phyloP scores from a whole-genome alignment of 1,284 basidiomycete genomes.

The Grifola frondosa region DNA sequence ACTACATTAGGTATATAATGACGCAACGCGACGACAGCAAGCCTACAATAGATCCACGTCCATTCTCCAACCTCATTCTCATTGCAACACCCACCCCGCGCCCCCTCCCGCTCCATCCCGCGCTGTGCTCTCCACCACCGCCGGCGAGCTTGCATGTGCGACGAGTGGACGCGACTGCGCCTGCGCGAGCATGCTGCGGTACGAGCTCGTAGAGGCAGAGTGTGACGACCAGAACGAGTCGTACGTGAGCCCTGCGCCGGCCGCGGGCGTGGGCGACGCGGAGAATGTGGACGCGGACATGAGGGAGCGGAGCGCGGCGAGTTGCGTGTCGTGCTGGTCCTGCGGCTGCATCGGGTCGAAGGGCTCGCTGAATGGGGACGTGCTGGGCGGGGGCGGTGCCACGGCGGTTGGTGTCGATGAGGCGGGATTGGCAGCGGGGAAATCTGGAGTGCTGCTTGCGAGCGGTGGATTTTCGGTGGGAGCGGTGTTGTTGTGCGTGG shows the following conservation, averaged over 20 bases:
- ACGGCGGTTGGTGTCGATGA: constrained; percentile 11
- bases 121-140: too few species aligned
- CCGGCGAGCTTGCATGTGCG: constrained; percentile 13
- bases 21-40: too few species aligned
- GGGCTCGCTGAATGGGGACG: constrained; percentile 14
- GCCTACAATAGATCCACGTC: too few species aligned
- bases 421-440: neutral
- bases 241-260: constrained; percentile 45
- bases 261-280: constrained; percentile 8
- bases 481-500: too few species aligned
- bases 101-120: too few species aligned
- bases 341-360: constrained; percentile 23
- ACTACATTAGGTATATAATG: too few species aligned
- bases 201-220: constrained; percentile 26
- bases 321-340: constrained; percentile 19
- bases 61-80: too few species aligned
- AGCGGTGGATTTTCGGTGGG: neutral
- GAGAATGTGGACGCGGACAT: constrained; percentile 15
- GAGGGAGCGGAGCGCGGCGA: constrained; percentile 19
- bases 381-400: constrained; percentile 4
- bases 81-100: too few species aligned
- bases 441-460: neutral
- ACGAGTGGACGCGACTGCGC: constrained; percentile 6
- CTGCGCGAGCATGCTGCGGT: constrained; percentile 9
- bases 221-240: constrained; percentile 68